A percentile compares a stretch with the other conserved stretches of the same genome.
Evolutionary conservation across 495 filamentous ascomycete genomes (phyloP).

Genomic region (Neurospora sp.): DNA sequence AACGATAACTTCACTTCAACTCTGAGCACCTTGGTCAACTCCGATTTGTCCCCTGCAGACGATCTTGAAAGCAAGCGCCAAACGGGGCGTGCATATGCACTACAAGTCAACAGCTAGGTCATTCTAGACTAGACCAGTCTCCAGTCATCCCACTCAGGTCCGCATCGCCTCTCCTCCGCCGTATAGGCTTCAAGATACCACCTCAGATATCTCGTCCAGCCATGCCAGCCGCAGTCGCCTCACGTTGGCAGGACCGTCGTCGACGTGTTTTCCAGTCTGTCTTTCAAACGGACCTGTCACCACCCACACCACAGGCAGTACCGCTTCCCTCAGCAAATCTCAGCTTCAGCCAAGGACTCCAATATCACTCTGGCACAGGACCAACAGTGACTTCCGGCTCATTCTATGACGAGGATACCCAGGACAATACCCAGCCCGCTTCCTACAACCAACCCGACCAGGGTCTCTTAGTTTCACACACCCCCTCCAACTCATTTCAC

Average conservation of each 20-base stretch:
- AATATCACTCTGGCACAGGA: slow-evolving; percentile 3
- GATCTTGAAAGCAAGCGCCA: neutral
- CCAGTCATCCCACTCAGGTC: neutral
- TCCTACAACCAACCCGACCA: neutral
- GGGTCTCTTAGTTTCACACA: neutral
- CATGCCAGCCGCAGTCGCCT: slow-evolving; percentile 20
- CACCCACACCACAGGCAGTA: slow-evolving; percentile 34
- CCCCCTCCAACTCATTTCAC: slow-evolving; percentile 3
- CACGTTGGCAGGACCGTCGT: slow-evolving; percentile 31
- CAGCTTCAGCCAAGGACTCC: neutral
- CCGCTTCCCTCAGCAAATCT: slow-evolving; percentile 14
- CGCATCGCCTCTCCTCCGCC: neutral
- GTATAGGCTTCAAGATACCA: neutral
- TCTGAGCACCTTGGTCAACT: neutral
- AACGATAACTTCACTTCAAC: neutral
- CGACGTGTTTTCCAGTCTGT: slow-evolving; percentile 42
- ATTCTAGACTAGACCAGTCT: neutral
- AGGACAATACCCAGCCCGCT: neutral
- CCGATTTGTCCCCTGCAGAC: neutral
- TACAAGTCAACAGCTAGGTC: neutral
- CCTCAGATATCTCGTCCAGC: neutral
- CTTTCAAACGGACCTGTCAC: slow-evolving; percentile 35
- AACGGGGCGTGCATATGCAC: neutral
- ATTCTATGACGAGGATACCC: slow-evolving; percentile 4
- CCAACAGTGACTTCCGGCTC: slow-evolving; percentile 4